Evolutionary conservation across 495 filamentous ascomycete genomes (phyloP).

Genomic region (Lophiostoma macrostomum): DNA sequence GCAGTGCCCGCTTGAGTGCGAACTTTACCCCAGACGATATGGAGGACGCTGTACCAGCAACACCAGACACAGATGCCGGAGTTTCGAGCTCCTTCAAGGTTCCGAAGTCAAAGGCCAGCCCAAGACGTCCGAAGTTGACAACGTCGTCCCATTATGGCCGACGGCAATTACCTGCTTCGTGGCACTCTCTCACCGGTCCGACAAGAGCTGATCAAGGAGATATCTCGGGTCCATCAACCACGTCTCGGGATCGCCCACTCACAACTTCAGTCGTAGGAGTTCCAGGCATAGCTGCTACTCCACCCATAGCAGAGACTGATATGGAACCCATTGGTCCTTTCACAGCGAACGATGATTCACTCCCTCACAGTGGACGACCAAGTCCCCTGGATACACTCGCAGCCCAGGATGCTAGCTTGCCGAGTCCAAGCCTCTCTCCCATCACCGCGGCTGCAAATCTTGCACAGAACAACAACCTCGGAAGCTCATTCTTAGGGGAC

Average conservation of each 20-base stretch:
- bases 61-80: slow-evolving; percentile 32
- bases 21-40: slow-evolving; percentile 28
- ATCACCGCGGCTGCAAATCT: slow-evolving; percentile 75
- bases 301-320: slow-evolving; percentile 42
- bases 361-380: slow-evolving; percentile 20
- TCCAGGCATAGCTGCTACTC: slow-evolving; percentile 40
- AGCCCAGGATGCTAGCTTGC: slow-evolving; percentile 83
- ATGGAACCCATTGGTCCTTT: slow-evolving; percentile 34
- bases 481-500: slow-evolving; percentile 4
- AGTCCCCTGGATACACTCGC: slow-evolving; percentile 57
- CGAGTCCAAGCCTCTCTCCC: slow-evolving; percentile 91
- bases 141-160: slow-evolving; percentile 17
- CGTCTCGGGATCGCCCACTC: slow-evolving; percentile 10
- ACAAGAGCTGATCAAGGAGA: slow-evolving; percentile 6
- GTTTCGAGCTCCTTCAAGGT: slow-evolving; percentile 25
- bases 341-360: slow-evolving; percentile 27
- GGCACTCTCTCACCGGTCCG: slow-evolving; percentile 20
- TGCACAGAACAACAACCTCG: slow-evolving; percentile 24
- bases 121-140: slow-evolving; percentile 23
- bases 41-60: slow-evolving; percentile 28
- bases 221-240: not conserved
- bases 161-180: slow-evolving; percentile 13
- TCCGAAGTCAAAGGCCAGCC: slow-evolving; percentile 4
- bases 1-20: slow-evolving; percentile 1
- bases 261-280: slow-evolving; percentile 22